Evolutionary conservation across 768 basidiomycete genomes (phyloP), one percentile per base, ranked within the genome.

Genomic region (Pholiota molesta): DNA sequence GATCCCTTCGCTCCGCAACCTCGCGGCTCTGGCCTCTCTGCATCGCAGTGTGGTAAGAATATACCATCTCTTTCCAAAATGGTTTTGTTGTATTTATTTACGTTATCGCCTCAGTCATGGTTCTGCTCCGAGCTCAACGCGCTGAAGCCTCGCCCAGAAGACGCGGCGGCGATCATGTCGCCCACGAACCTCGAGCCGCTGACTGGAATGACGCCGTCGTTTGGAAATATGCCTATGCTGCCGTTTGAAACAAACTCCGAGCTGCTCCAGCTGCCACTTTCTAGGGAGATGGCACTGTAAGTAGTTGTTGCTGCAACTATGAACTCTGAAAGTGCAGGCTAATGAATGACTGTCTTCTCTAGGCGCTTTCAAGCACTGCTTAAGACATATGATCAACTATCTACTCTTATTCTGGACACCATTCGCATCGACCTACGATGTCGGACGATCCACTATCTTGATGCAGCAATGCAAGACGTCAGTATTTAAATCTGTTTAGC

Each of bases 341-440:
- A 31, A 60, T 6, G 44, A 39, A 28, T 19, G 13, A 19, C 2
- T 42, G 52, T n/a, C 47, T 39, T 62, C 28, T 23, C 3, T 65
- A 97, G 97, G 62, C 94, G 95, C 31, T 97, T 95, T 75, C 90
- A 96, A 71, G 92, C 95, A 0, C 80, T 99, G 49, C 79, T 96
- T 44, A 88, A 90, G 76, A 97, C 95, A 2, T 98, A 95, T 68
- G 89, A 91, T 40, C 95, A 97, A 66, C 81, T 99, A 7, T 89
- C 92, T 9, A 88, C 91, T 68, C 83, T 96, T 60, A 89, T 97
- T 53, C 78, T 98, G 44, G 90, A 91, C 71, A 95, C 92, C 5
- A 86, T 98, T 31, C 86, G 95, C 37, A 85, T 93, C 57, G 97
- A 98, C 70, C 77, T 97, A 55, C 86, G 97, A 5, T 94, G 95